Base-by-base conservation (phyloP, 2,329 filamentous ascomycete genomes). In the Neurospora crassa region DNA sequence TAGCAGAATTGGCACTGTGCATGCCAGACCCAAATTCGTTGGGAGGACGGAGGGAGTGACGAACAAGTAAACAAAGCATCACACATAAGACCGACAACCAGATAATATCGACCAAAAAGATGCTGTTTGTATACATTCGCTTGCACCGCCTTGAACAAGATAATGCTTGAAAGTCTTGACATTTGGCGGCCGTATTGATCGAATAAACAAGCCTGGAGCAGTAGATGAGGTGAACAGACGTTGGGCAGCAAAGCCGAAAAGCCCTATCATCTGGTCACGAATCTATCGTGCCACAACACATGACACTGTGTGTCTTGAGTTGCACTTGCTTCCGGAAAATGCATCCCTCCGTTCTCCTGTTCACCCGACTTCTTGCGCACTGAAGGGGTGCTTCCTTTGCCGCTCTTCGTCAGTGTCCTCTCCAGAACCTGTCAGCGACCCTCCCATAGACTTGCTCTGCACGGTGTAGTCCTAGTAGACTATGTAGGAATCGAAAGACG, bases 341-440 rank as follows among this genome's bases (percentile, higher is more conserved):
- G 10, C 3, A 20, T 47, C 7, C n/a, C n/a, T 47, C 43, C 4
- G 43, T 18, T 47, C 11, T 40, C 40, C 40, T 14, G 87, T 82
- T 99, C 96, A 42, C 96, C 96, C 47, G 96, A 98, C 86, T 98
- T 99, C 84, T 99, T 99, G 77, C 96, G 90, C 11, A 99, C 90
- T 89, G 98, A 96, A 70, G 90, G 90, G 20, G 20, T 94, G 94
- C 82, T 96, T 96, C 76, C 83, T 85, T 74, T 79, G 81, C 73
- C 87, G 76, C 71, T 90, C 82, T 80, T 89, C 82, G 78, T 86
- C 90, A 75, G 81, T 88, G 78, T 91, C 90, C 73, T 92, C 89
- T 40, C 90, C 89, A 0, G 88, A 89, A 8, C 79, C 81, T 2
- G 83, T 83, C 42, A 84, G 73, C 1, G 87, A 88, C 70, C 82